These are phyloP conservation scores for Mycena polygramma DNA, from an alignment of 768 basidiomycete genomes.

Conservation along the genomic window DNA sequence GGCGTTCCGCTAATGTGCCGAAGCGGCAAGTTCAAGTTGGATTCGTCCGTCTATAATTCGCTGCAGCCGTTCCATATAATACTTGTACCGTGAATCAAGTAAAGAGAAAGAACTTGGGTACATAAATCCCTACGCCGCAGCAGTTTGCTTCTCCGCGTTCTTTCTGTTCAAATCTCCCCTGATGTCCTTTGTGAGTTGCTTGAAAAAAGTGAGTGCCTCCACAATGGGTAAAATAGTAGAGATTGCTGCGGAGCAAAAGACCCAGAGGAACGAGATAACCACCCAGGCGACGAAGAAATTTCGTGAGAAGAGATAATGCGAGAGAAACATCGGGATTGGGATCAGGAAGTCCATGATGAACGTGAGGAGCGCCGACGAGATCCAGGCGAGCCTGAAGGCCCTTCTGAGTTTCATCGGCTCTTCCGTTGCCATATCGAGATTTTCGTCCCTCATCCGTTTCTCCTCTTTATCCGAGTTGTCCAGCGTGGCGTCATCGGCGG, in stretches of 20 bases:
- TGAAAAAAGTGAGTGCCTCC: slow-evolving; percentile 27
- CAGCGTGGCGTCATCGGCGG: neutral
- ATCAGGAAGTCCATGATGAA: slow-evolving; percentile 27
- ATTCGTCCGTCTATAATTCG: too few species aligned
- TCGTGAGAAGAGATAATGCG: slow-evolving; percentile 22
- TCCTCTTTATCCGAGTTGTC: neutral
- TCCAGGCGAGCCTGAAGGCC: slow-evolving; percentile 19
- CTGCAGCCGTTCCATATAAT: too few species aligned
- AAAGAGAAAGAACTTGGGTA: too few species aligned
- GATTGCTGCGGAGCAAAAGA: slow-evolving; percentile 19
- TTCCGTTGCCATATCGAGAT: neutral
- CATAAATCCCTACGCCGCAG: neutral
- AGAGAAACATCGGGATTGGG: slow-evolving; percentile 28
- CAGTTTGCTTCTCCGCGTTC: neutral
- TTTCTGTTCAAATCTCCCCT: neutral
- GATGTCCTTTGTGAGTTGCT: slow-evolving; percentile 11
- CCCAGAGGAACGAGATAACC: slow-evolving; percentile 30
- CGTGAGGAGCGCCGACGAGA: slow-evolving; percentile 10
- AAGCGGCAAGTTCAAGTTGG: too few species aligned
- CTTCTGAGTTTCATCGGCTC: slow-evolving; percentile 16
- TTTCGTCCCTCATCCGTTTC: slow-evolving; percentile 9
- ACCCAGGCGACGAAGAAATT: slow-evolving; percentile 29
- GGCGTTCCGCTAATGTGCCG: too few species aligned
- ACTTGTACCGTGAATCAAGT: too few species aligned
- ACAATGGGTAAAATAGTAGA: slow-evolving; percentile 23